Evolutionary conservation across 257 asterid species (phyloP).

Genomic region (Nicotiana obtusifolia): DNA sequence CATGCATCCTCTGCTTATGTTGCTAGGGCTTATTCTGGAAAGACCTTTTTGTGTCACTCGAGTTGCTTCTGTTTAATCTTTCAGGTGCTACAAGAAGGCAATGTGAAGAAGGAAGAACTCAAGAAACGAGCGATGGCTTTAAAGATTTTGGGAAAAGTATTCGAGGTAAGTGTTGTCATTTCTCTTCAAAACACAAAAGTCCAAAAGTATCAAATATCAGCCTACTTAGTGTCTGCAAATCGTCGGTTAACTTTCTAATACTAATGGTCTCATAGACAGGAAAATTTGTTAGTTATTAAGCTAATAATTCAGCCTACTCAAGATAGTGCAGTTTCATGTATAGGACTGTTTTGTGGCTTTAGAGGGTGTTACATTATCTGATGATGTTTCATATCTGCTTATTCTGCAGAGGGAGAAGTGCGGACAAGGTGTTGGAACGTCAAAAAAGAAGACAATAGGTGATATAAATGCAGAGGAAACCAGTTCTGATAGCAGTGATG

Average conservation of each 20-base stretch:
- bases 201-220: neutral
- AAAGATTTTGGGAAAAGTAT: constrained; percentile 62
- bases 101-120: constrained; percentile 58
- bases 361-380: neutral
- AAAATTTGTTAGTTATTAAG: neutral
- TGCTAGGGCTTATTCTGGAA: neutral
- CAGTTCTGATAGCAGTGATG: constrained; percentile 75
- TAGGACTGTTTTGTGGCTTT: neutral
- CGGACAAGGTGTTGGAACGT: constrained; percentile 32
- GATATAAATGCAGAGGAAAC: constrained; percentile 49
- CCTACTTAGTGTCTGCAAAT: too few relatives aligned
- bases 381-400: neutral
- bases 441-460: constrained; percentile 48
- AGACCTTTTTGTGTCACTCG: neutral
- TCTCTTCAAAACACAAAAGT: neutral
- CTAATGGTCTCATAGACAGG: neutral
- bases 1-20: neutral
- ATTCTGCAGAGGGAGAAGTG: constrained; percentile 42
- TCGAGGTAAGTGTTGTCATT: constrained; percentile 38
- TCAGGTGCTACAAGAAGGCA: constrained; percentile 72
- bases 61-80: neutral
- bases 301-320: neutral
- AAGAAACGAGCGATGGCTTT: constrained; percentile 61
- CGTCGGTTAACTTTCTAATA: too few relatives aligned
- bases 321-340: neutral